Evolutionary conservation across 2,329 filamentous ascomycete genomes (phyloP).

Genomic region (Tympanopsis confertula): DNA sequence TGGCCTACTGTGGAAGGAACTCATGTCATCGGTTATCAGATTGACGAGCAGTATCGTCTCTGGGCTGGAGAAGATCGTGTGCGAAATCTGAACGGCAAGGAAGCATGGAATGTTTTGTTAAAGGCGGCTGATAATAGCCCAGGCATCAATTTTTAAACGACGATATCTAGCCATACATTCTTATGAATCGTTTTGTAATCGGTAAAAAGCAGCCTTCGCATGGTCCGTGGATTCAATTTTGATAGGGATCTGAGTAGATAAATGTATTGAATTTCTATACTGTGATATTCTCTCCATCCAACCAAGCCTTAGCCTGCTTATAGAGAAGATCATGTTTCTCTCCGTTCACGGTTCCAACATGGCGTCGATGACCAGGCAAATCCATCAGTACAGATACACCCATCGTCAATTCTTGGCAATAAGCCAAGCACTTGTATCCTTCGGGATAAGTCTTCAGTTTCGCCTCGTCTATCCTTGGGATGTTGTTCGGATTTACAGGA

Average conservation of each 20-base stretch:
- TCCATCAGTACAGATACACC: conserved; percentile 27
- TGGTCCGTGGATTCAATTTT: too few relatives aligned
- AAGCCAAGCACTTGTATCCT: conserved; percentile 31
- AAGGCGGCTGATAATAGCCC: conserved; percentile 16
- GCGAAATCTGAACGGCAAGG: conserved; percentile 11
- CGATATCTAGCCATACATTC: too few relatives aligned
- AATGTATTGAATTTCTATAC: conserved; percentile 8
- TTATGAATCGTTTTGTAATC: too few relatives aligned
- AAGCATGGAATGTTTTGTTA: conserved; percentile 17
- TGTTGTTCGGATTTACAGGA: conserved; percentile 25
- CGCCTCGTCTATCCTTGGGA: conserved; percentile 25
- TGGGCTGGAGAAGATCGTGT: conserved; percentile 18
- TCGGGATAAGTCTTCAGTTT: conserved; percentile 24
- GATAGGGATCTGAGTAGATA: too few relatives aligned
- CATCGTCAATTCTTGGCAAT: conserved; percentile 31
- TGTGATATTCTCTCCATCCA: conserved; percentile 23
- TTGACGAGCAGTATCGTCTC: conserved; percentile 23
- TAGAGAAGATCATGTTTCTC: conserved; percentile 33
- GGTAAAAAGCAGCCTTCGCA: too few relatives aligned
- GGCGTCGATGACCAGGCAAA: conserved; percentile 29
- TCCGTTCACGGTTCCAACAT: conserved; percentile 9
- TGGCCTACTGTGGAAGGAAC: conserved; percentile 26
- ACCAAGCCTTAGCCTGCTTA: conserved; percentile 26
- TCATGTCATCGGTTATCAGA: conserved; percentile 26
- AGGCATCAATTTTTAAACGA: conserved; percentile 17